Evolutionary conservation across 768 basidiomycete species (phyloP).

Genomic region (Dacryopinax spathularia): DNA sequence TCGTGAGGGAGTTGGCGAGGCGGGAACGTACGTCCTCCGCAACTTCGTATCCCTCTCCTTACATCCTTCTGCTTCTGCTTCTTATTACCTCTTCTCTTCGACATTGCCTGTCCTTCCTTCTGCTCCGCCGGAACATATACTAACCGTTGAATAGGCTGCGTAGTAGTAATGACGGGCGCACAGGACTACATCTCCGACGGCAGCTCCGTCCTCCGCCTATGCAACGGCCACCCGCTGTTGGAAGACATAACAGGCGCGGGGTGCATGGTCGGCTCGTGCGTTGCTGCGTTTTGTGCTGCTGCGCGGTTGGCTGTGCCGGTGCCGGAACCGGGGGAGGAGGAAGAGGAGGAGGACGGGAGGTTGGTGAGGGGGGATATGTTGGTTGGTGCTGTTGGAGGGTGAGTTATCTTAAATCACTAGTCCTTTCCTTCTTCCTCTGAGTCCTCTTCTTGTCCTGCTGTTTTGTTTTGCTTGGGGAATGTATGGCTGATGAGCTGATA

Average conservation of each 20-base stretch:
- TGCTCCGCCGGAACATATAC: too few relatives aligned
- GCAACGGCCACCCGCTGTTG: conserved; percentile 61
- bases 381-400: conserved; percentile 64
- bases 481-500: conserved; percentile 15
- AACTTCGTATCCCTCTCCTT: not conserved
- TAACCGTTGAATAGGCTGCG: conserved; percentile 59
- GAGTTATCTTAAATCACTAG: conserved; percentile 17
- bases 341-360: conserved; percentile 23
- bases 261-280: conserved; percentile 62
- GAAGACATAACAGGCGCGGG: conserved; percentile 81
- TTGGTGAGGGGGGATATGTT: conserved; percentile 70
- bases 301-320: conserved; percentile 33
- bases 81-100: not conserved
- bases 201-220: conserved; percentile 43
- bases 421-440: not conserved
- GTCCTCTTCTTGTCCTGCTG: not conserved
- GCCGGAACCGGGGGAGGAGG: conserved; percentile 14
- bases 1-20: conserved; percentile 55
- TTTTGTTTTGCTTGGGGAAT: not conserved
- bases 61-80: not conserved
- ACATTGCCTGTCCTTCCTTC: not conserved
- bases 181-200: conserved; percentile 82
- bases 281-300: conserved; percentile 70
- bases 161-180: conserved; percentile 67
- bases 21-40: conserved; percentile 49